Evolutionary conservation across 805 yeast genomes (phyloP).

Genomic region (Starmerella floricola): DNA sequence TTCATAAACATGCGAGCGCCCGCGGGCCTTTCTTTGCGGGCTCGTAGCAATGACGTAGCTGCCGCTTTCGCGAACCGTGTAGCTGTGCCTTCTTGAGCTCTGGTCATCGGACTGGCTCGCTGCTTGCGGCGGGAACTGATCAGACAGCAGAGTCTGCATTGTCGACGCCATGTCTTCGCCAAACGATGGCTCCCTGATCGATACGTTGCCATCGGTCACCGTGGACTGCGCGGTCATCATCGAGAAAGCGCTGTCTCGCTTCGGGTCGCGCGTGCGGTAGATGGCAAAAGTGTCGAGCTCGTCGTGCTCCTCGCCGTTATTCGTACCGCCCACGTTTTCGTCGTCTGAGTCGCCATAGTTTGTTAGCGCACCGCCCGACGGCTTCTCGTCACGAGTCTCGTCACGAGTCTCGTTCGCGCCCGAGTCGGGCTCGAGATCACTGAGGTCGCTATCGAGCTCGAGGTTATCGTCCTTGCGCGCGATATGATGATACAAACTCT

Average conservation of each 20-base stretch:
- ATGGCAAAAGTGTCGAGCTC: neutral
- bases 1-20: conserved; percentile 12
- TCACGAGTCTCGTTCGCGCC: no score
- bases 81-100: conserved; percentile 2
- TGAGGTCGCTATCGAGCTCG: conserved; percentile 17
- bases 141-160: conserved; percentile 10
- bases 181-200: conserved; percentile 13
- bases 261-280: neutral
- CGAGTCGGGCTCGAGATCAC: conserved; percentile 8
- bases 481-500: neutral
- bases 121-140: neutral
- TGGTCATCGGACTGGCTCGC: neutral
- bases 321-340: no score
- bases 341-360: no score
- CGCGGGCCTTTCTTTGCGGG: conserved; percentile 5
- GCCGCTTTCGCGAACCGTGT: conserved; percentile 16
- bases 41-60: conserved; percentile 19
- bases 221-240: conserved; percentile 1
- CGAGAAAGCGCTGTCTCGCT: neutral
- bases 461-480: neutral
- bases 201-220: conserved; percentile 3
- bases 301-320: no score
- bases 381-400: no score
- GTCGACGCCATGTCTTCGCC: conserved; percentile 19
- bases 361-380: no score